Percentiles rank a stretch among this genome's conserved stretches.
These are phyloP conservation scores for Lactarius sanguifluus DNA, from an alignment of 768 basidiomycete genomes.

Conservation along the genomic window DNA sequence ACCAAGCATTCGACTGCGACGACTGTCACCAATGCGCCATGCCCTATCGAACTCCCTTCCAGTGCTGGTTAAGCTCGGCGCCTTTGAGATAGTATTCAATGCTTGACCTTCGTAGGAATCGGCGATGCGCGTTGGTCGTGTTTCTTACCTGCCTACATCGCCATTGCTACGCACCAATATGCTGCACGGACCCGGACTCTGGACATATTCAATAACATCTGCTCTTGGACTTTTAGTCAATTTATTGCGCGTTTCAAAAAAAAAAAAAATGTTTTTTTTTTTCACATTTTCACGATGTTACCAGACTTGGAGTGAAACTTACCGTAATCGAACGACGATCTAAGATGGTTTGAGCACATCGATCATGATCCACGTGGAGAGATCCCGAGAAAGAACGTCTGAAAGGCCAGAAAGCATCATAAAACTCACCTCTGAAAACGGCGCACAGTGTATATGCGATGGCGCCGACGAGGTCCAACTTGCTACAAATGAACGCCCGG, in stretches of 20 bases:
- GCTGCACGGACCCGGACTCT: conserved; percentile 13
- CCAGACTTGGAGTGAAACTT: background rate
- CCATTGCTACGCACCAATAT: conserved; percentile 2
- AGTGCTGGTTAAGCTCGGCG: conserved; percentile 28
- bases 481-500: too few relatives aligned
- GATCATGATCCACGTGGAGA: background rate
- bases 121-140: conserved; percentile 1
- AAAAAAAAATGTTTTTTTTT: background rate
- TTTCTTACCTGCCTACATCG: conserved; percentile 8
- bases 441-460: too few relatives aligned
- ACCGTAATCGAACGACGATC: background rate
- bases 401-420: too few relatives aligned
- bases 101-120: background rate
- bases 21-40: conserved; percentile 35
- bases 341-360: background rate
- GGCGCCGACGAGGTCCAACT: background rate
- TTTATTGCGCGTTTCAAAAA: conserved; percentile 18
- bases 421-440: background rate
- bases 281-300: background rate
- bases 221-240: conserved; percentile 17
- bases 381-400: background rate
- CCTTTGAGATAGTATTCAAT: too few relatives aligned
- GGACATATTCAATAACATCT: conserved; percentile 15
- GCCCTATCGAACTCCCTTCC: conserved; percentile 37
- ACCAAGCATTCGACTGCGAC: conserved; percentile 35